These are phyloP conservation scores for Penicillium herquei DNA, from an alignment of 495 filamentous ascomycete species.

Conservation along the genomic window DNA sequence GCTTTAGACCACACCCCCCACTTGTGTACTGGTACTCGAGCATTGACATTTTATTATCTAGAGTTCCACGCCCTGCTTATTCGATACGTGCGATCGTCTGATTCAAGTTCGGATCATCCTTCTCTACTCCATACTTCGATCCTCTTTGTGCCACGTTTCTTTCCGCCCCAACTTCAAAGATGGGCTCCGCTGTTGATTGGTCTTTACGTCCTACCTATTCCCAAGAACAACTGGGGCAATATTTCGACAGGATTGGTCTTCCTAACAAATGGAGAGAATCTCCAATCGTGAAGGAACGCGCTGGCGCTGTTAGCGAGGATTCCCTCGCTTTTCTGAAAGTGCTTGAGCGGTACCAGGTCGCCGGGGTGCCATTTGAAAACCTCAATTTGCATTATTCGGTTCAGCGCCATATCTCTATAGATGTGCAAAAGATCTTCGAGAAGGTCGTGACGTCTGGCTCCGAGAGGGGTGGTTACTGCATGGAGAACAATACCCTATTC, in stretches of 20 bases:
- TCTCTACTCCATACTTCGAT: background rate
- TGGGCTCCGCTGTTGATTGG: constrained; percentile 9
- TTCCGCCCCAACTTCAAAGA: background rate
- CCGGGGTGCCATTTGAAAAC: constrained; percentile 67
- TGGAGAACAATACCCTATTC: constrained; percentile 67
- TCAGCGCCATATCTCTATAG: background rate
- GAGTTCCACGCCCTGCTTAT: background rate
- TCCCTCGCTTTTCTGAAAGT: constrained; percentile 8
- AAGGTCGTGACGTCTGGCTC: constrained; percentile 56
- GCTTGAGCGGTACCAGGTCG: constrained; percentile 42
- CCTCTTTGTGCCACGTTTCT: background rate
- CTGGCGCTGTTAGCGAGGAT: constrained; percentile 2
- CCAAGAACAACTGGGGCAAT: constrained; percentile 9
- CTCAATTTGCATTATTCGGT: constrained; percentile 49
- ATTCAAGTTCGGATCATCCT: background rate
- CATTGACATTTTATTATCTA: too few relatives aligned
- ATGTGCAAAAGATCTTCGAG: constrained; percentile 30
- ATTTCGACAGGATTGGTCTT: constrained; percentile 20
- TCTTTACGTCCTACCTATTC: constrained; percentile 14
- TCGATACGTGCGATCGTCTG: background rate
- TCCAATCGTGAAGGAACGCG: background rate
- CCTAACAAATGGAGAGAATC: constrained; percentile 11
- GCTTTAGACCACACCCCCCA: too few relatives aligned
- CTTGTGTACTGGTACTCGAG: too few relatives aligned
- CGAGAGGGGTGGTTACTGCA: constrained; percentile 65